Evolutionary conservation across 495 filamentous ascomycete species (phyloP), one percentile per base, ranked within the genome.

Genomic region (Aspergillus sclerotiicarbonarius): DNA sequence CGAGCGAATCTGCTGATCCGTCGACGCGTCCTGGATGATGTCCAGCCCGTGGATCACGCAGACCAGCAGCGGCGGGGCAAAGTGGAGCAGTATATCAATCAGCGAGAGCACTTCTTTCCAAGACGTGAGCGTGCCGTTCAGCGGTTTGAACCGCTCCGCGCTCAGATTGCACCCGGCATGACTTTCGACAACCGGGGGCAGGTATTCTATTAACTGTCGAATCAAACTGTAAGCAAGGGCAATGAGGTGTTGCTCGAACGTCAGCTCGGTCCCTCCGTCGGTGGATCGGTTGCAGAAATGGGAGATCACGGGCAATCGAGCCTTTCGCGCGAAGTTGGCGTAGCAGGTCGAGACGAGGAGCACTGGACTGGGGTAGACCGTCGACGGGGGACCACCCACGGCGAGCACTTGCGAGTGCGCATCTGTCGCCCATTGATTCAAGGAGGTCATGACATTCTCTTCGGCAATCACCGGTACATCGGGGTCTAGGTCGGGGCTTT

Each of bases 191-290:
- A 77, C 69, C 0, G 76, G 75, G 10, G 76, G 77, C 16, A 77
- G 60, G 35, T 67, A 67, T 54, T 80, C 74, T 33, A 80, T 72
- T 56, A 80, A 59, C 54, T 80, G 77, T n/a, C 76, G 73, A 18
- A 80, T 78, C n/a, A 80, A 53, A 50, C 76, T 77, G 55, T 81
- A 80, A 1, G 72, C 71, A 30, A 81, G 68, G 6, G 73, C 69
- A 12, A 81, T 69, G 3, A 81, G 66, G 1, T 72, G 74, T 37
- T 69, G 67, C 50, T 73, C 64, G 33, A 70, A 72, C 3, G 67
- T 74, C 58, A 68, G 62, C 16, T 64, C 71, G 37, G 60, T 51
- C 1, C 54, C 56, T n/a, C 59, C 59, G 20, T 66, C 50, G 8
- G 54, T 54, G 6, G 72, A 69, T 2, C 76, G 66, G 37, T 66